These are phyloP conservation scores for Nigrospora sphaerica DNA, from an alignment of 2,329 filamentous ascomycete species.

Conservation along the genomic window DNA sequence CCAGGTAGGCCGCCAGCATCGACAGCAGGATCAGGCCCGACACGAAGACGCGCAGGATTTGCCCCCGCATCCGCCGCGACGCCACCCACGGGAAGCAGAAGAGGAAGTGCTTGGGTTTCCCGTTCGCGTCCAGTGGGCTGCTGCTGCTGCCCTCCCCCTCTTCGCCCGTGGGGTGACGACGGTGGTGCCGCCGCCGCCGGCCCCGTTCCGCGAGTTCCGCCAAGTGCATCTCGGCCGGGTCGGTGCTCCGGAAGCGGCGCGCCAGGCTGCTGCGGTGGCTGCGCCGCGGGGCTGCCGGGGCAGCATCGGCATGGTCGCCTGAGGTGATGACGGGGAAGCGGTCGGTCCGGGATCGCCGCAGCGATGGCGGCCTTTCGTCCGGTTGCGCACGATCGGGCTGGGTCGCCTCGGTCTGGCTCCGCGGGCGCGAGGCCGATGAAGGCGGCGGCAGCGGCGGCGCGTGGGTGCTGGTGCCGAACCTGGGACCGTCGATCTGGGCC, in stretches of 20 bases:
- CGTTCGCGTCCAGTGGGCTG: constrained; percentile 6
- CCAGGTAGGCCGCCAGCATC: constrained; percentile 61
- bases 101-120: constrained; percentile 35
- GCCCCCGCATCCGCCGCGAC: constrained; percentile 44
- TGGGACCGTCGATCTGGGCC: constrained; percentile 3
- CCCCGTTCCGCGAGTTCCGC: constrained; percentile 34
- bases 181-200: constrained; percentile 23
- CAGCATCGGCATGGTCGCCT: constrained; percentile 7
- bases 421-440: not conserved
- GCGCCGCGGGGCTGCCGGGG: constrained; percentile 10
- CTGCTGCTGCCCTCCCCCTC: constrained; percentile 2
- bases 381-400: not conserved
- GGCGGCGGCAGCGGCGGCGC: not conserved
- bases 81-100: constrained; percentile 50
- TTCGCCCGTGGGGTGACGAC: constrained; percentile 4
- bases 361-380: too few relatives aligned
- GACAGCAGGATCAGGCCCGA: constrained; percentile 56
- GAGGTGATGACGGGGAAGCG: constrained; percentile 8
- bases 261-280: constrained; percentile 6
- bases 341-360: constrained; percentile 1
- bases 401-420: not conserved
- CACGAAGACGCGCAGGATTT: constrained; percentile 54
- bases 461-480: constrained; percentile 3
- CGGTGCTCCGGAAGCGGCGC: constrained; percentile 29
- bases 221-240: constrained; percentile 42